These are phyloP conservation scores for Tricladium varicosporioides DNA, from an alignment of 2,329 filamentous ascomycete genomes.

Conservation along the genomic window DNA sequence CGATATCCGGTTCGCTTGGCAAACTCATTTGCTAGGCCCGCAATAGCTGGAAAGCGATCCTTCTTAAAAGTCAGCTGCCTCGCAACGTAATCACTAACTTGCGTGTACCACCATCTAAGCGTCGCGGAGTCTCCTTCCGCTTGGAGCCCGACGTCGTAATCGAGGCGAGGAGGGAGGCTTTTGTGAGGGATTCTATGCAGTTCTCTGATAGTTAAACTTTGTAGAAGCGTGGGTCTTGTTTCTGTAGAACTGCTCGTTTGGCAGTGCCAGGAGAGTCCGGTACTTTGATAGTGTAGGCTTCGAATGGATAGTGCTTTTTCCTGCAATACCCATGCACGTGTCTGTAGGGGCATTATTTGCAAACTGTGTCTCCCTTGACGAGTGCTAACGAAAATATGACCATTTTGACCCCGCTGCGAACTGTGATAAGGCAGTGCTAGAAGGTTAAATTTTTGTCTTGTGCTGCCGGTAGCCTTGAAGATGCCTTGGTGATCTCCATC, in stretches of 20 bases:
- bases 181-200: background rate
- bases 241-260: background rate
- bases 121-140: background rate
- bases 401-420: background rate
- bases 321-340: background rate
- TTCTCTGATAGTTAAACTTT: background rate
- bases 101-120: background rate
- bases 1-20: background rate
- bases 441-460: background rate
- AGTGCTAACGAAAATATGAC: background rate
- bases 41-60: background rate
- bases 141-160: background rate
- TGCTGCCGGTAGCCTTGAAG: background rate
- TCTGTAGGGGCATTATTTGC: background rate
- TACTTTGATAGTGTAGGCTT: background rate
- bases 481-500: background rate
- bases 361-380: background rate
- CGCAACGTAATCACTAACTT: background rate
- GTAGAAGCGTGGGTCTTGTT: background rate
- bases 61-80: background rate
- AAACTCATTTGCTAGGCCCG: background rate
- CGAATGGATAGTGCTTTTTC: background rate
- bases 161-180: background rate
- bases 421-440: background rate
- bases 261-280: background rate